phyloP scores from a whole-genome alignment of 208 protist species.

The Leishmania arabica region DNA sequence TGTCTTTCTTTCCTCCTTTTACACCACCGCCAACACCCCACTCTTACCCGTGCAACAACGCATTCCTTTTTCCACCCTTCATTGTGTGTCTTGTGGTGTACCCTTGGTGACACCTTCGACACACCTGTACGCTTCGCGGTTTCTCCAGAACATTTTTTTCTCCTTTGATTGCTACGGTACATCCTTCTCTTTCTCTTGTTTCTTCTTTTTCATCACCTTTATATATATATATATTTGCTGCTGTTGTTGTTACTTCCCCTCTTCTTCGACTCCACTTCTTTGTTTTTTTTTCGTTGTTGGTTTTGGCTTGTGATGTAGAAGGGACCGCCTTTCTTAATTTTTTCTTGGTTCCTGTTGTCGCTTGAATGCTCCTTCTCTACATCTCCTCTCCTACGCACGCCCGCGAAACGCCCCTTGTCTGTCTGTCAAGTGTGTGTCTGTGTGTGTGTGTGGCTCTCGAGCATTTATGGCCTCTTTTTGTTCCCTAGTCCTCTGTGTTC shows the following conservation, averaged over 20 bases:
- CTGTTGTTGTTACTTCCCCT: neutral
- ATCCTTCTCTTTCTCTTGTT: slow-evolving; percentile 7
- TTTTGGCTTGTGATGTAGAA: neutral
- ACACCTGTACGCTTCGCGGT: neutral
- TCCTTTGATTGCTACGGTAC: neutral
- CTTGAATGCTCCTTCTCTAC: neutral
- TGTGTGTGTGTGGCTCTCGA: neutral
- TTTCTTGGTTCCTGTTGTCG: neutral
- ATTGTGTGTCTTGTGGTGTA: slow-evolving; percentile 7
- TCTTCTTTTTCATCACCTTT: neutral
- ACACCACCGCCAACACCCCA: neutral
- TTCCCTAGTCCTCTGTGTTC: neutral
- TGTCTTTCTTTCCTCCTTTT: neutral
- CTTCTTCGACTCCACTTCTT: slow-evolving; percentile 1
- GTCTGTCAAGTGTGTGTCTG: neutral
- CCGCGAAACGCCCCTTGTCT: neutral
- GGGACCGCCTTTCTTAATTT: neutral
- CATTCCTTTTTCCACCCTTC: slow-evolving; percentile 15
- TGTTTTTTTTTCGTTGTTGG: slow-evolving; percentile 1
- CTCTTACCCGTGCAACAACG: neutral
- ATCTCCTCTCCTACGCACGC: neutral
- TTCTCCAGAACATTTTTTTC: slow-evolving; percentile 1
- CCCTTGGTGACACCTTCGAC: neutral
- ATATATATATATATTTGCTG: neutral
- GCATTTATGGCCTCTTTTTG: neutral